Base-by-base conservation (phyloP, 352 stramenopile species). In the Pythium oligandrum region DNA sequence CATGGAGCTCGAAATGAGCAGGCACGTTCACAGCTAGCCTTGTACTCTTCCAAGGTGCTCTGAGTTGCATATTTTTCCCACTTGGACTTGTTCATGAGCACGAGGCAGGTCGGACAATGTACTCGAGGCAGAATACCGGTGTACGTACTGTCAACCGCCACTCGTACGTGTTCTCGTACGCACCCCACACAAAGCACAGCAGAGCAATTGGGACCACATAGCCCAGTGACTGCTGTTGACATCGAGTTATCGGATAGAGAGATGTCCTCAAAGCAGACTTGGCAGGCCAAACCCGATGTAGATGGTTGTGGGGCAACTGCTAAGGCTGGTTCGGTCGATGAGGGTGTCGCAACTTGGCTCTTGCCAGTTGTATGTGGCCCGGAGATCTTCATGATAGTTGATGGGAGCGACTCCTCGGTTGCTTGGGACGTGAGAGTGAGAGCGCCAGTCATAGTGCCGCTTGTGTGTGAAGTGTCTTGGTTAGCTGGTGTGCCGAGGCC, bases 1-100 rank as follows among this genome's bases (percentile, higher is more conserved):
- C 61, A 69, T 34, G 61, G 52, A 5, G 46, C 56, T 39, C 55
- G 61, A 48, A 65, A 62, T 9, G 56, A 61, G 47, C 61, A 69
- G n/a, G 61, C 56, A 3, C 7, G 45, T 6, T 47, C 34, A 40
- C 57, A 66, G 6, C 51, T 44, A 5, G 37, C 31, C 4, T 32
- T 12, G 46, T 57, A 70, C 30, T 44, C 53, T 3, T 33, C 33
- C 40, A 59, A 8, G 4, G 52, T 39, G 9, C 46, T 26, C 1
- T 43, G 3, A 3, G 35, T 44, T 10, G 36, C 48, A 30, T 57
- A 6, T 1, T 11, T 12, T 6, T 49, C n/a, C 62, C 62, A 70
- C 35, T 52, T 35, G 11, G 48, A 46, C 52, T 69, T 68, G 55
- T 55, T 45, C 36, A 68, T 30, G 6, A 44, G 40, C 34, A 59